Base-by-base conservation (phyloP, 2,329 filamentous ascomycete genomes). In the Phialophora tarda region DNA sequence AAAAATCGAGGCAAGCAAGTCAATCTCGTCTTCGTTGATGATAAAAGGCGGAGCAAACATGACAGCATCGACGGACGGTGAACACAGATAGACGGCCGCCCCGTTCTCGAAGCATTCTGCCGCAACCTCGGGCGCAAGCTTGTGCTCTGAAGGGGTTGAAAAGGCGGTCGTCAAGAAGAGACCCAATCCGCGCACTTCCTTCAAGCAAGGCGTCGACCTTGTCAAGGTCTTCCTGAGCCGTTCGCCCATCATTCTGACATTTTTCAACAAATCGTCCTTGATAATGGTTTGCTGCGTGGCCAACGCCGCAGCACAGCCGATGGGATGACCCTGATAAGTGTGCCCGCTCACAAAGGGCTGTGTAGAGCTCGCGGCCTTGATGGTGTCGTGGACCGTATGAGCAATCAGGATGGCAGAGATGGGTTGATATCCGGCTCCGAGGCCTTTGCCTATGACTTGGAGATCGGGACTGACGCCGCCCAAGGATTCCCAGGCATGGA, bases 121-220 rank as follows among this genome's bases (percentile, higher is more conserved):
- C 86, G 87, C 4, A 79, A 84, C 2, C 63, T 63, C 73, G 83
- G 86, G 71, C 86, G 80, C 60, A 78, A 77, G 34, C 88, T 84
- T 64, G 23, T 10, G 2, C 21, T 5, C 26, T 6, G 28, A 32
- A 6, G 2, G 4, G 4, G 51, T 26, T 3, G 51, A 32, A 30
- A 88, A 86, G 67, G 88, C 86, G 63, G 88, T 80, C 3, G 82
- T 84, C 81, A 82, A 84, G 71, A 88, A 88, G 28, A 87, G 72
- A 0, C 86, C 86, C 63, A 79, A 80, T 17, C 86, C 86, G 57
- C 86, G 78, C 59, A 88, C 83, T 73, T 88, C 77, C 5, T 85
- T 85, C 14, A 88, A 83, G 67, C 83, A 71, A 0, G 78, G 78
- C 71, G 88, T 72, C 17, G 74, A 75, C 30, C 77, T 72, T 47